These are phyloP conservation scores for Pythium scleroteichum DNA, from an alignment of 352 stramenopile species.

Conservation along the genomic window DNA sequence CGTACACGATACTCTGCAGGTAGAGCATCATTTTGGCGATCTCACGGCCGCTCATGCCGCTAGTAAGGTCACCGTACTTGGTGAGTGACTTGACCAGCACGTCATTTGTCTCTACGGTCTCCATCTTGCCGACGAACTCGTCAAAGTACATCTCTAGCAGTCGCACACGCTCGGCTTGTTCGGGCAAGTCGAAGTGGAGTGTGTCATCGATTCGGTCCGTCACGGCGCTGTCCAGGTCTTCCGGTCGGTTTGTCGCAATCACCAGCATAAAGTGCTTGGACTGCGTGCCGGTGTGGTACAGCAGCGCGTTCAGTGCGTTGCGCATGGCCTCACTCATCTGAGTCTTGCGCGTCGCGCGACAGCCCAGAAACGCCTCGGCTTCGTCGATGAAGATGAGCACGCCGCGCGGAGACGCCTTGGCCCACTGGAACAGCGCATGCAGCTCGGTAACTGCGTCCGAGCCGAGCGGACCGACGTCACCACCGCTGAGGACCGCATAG, in stretches of 20 bases:
- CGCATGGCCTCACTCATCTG: conserved; percentile 85
- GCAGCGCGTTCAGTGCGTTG: conserved; percentile 79
- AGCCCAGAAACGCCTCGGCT: conserved; percentile 80
- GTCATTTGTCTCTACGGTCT: conserved; percentile 17
- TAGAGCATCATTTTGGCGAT: conserved; percentile 89
- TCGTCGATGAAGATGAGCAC: conserved; percentile 91
- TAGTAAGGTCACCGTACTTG: conserved; percentile 56
- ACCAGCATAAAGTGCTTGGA: conserved; percentile 80
- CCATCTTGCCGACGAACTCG: conserved; percentile 48
- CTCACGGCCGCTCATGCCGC: conserved; percentile 83
- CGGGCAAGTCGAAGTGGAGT: conserved; percentile 76
- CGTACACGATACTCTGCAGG: conserved; percentile 81
- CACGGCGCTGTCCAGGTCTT: conserved; percentile 76
- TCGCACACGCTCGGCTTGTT: conserved; percentile 55
- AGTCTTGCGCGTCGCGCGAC: conserved; percentile 70
- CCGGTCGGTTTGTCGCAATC: conserved; percentile 83
- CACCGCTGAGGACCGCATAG: conserved; percentile 84
- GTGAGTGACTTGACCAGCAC: conserved; percentile 37
- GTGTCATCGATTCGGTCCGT: conserved; percentile 85
- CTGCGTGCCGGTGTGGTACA: conserved; percentile 79
- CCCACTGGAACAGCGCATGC: conserved; percentile 82
- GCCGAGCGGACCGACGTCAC: conserved; percentile 80
- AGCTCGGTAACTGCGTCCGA: conserved; percentile 78
- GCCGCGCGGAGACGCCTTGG: conserved; percentile 63
- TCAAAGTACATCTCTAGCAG: conserved; percentile 75